A percentile compares a stretch with the other conserved stretches of the same genome.
These are phyloP conservation scores for Acrocalymma vagum DNA, from an alignment of 2,329 filamentous ascomycete genomes.

Conservation along the genomic window DNA sequence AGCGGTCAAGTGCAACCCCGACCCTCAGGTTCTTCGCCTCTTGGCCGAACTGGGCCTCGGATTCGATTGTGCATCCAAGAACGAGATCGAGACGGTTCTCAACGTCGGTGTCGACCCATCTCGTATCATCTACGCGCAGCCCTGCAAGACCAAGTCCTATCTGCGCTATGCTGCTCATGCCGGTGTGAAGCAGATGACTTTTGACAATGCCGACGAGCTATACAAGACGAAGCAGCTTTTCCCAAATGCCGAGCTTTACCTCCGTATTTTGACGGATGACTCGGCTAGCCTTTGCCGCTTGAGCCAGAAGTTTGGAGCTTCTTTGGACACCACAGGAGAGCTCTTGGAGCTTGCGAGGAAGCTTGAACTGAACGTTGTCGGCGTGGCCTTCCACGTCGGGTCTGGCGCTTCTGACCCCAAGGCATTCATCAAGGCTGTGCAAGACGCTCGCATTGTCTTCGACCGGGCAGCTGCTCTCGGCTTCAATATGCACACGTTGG, in stretches of 20 bases:
- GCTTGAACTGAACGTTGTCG: conserved; percentile 88
- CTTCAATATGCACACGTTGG: conserved; percentile 84
- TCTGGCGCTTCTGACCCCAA: conserved; percentile 94
- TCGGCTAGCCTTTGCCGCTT: conserved; percentile 92
- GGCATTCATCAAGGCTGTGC: conserved; percentile 89
- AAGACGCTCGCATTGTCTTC: conserved; percentile 88
- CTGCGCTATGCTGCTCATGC: conserved; percentile 85
- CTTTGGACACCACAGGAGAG: conserved; percentile 79
- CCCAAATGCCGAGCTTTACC: conserved; percentile 87
- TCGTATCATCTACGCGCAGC: conserved; percentile 98
- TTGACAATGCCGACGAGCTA: conserved; percentile 97
- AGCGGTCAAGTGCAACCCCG: conserved; percentile 99
- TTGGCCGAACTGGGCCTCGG: conserved; percentile 89
- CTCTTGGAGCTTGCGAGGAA: conserved; percentile 83
- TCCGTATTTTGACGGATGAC: conserved; percentile 96
- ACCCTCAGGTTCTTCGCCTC: conserved; percentile 86
- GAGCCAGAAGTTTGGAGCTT: conserved; percentile 96
- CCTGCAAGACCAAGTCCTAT: conserved; percentile 99
- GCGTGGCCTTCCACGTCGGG: conserved; percentile 97
- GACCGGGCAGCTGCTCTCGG: conserved; percentile 81
- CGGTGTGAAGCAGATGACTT: conserved; percentile 97
- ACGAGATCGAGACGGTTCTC: conserved; percentile 93
- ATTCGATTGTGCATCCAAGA: conserved; percentile 98
- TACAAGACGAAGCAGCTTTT: conserved; percentile 96
- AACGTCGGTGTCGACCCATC: conserved; percentile 82